Evolutionary conservation across 1,284 basidiomycete genomes (phyloP).

Genomic region (Rhodofomes roseus): DNA sequence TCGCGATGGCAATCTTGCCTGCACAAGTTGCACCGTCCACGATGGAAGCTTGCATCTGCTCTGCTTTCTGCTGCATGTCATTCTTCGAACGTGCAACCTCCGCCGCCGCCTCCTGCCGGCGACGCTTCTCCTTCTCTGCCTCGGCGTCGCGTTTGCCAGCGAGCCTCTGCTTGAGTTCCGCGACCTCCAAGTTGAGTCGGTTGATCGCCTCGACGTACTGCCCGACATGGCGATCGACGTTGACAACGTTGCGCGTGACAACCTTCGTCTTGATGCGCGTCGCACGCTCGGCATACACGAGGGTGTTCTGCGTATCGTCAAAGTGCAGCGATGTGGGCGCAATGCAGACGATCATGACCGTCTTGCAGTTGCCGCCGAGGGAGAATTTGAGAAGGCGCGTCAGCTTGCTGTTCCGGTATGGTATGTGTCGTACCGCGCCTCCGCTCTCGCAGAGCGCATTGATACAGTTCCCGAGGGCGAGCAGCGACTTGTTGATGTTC

Average conservation of each 20-base stretch:
- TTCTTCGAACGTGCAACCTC: slow-evolving; percentile 70
- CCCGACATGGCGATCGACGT: slow-evolving; percentile 89
- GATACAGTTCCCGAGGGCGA: slow-evolving; percentile 95
- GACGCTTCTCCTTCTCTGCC: slow-evolving; percentile 58
- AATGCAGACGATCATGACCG: slow-evolving; percentile 96
- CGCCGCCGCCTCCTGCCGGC: slow-evolving; percentile 60
- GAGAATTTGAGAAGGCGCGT: slow-evolving; percentile 95
- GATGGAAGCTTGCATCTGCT: slow-evolving; percentile 66
- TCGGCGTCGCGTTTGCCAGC: slow-evolving; percentile 64
- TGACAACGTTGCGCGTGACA: slow-evolving; percentile 88
- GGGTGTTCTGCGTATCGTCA: slow-evolving; percentile 96
- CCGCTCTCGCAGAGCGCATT: slow-evolving; percentile 93
- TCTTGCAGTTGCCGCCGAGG: slow-evolving; percentile 95
- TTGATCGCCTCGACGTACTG: slow-evolving; percentile 95
- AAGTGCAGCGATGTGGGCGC: slow-evolving; percentile 93
- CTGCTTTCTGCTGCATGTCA: slow-evolving; percentile 67
- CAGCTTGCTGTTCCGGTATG: slow-evolving; percentile 95
- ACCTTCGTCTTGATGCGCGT: slow-evolving; percentile 97
- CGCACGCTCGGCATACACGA: slow-evolving; percentile 92
- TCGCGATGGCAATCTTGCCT: slow-evolving; percentile 75
- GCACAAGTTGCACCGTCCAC: slow-evolving; percentile 75
- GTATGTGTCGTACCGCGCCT: slow-evolving; percentile 81
- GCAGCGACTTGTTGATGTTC: slow-evolving; percentile 95
- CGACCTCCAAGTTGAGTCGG: slow-evolving; percentile 77
- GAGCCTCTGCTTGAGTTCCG: slow-evolving; percentile 84